Percentiles rank a stretch among this genome's conserved stretches.
phyloP scores from a whole-genome alignment of 2,329 filamentous ascomycete genomes.

The Alternaria alternata region DNA sequence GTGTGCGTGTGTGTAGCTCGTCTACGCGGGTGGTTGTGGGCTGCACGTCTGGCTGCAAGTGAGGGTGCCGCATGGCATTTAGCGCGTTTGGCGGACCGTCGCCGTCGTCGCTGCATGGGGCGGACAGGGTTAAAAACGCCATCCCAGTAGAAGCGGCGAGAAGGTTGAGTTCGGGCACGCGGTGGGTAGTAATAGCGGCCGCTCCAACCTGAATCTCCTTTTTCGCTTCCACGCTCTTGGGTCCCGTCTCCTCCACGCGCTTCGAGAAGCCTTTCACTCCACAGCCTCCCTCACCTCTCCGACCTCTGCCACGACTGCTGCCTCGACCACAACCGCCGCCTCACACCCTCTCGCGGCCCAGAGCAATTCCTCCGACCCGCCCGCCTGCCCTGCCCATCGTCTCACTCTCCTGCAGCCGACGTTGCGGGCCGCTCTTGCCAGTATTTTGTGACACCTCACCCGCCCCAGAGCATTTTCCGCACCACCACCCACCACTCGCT shows the following conservation, averaged over 20 bases:
- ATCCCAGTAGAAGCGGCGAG: slow-evolving; percentile 38
- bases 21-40: slow-evolving; percentile 5
- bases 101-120: slow-evolving; percentile 35
- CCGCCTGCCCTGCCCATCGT: background rate
- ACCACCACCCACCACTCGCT: slow-evolving; percentile 36
- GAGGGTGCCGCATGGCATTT: slow-evolving; percentile 22
- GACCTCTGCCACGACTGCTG: slow-evolving; percentile 1
- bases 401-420: slow-evolving; percentile 44
- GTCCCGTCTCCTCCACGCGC: slow-evolving; percentile 43
- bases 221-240: slow-evolving; percentile 46
- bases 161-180: slow-evolving; percentile 38
- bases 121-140: slow-evolving; percentile 31
- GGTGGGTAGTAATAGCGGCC: slow-evolving; percentile 45
- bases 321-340: background rate
- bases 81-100: slow-evolving; percentile 34
- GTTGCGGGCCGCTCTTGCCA: slow-evolving; percentile 38
- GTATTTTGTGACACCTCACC: slow-evolving; percentile 42
- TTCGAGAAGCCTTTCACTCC: slow-evolving; percentile 41
- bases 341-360: slow-evolving; percentile 1
- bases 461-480: slow-evolving; percentile 27
- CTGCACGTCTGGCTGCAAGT: slow-evolving; percentile 19
- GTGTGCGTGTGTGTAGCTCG: background rate
- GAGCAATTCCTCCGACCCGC: slow-evolving; percentile 6
- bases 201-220: slow-evolving; percentile 45
- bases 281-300: slow-evolving; percentile 14